phyloP scores from a whole-genome alignment of 2,329 filamentous ascomycete species.

The Cephalotrichum gorgonifer region DNA sequence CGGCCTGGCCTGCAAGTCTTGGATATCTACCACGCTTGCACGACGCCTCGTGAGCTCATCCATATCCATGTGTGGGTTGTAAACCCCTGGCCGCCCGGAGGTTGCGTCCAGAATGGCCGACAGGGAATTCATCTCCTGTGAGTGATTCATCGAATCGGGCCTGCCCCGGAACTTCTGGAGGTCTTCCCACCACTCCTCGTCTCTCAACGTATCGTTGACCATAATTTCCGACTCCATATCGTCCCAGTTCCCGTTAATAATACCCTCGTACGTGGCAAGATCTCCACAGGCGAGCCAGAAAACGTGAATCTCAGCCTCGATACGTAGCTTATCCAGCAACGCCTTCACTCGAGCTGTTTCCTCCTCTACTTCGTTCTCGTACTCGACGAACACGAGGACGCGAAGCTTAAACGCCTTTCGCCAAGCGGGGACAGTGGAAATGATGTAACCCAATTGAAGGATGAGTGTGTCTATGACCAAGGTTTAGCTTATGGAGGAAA shows the following conservation, averaged over 20 bases:
- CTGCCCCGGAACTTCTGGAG: slow-evolving; percentile 45
- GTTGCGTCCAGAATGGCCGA: slow-evolving; percentile 32
- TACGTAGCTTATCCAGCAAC: slow-evolving; percentile 69
- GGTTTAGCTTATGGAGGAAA: not conserved
- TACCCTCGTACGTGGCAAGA: slow-evolving; percentile 63
- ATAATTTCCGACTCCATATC: slow-evolving; percentile 42
- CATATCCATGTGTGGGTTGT: slow-evolving; percentile 26
- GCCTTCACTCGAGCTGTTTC: slow-evolving; percentile 63
- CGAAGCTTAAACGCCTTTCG: slow-evolving; percentile 62
- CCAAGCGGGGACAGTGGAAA: slow-evolving; percentile 74
- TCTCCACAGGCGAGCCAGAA: slow-evolving; percentile 72
- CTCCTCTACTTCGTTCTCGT: slow-evolving; percentile 73
- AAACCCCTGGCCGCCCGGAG: slow-evolving; percentile 28
- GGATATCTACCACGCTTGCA: slow-evolving; percentile 46
- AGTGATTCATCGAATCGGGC: slow-evolving; percentile 23
- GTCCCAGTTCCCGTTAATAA: slow-evolving; percentile 58
- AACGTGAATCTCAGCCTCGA: slow-evolving; percentile 68
- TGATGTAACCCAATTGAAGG: slow-evolving; percentile 73
- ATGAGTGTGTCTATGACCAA: slow-evolving; percentile 57
- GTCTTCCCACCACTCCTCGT: slow-evolving; percentile 77
- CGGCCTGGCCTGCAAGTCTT: slow-evolving; percentile 51
- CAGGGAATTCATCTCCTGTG: slow-evolving; percentile 32
- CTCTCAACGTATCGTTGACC: slow-evolving; percentile 56
- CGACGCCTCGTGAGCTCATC: slow-evolving; percentile 21
- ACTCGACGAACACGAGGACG: slow-evolving; percentile 82